Conservation (phyloP, 1,284 basidiomycete genomes). For the Melampsora larici-populina region DNA sequence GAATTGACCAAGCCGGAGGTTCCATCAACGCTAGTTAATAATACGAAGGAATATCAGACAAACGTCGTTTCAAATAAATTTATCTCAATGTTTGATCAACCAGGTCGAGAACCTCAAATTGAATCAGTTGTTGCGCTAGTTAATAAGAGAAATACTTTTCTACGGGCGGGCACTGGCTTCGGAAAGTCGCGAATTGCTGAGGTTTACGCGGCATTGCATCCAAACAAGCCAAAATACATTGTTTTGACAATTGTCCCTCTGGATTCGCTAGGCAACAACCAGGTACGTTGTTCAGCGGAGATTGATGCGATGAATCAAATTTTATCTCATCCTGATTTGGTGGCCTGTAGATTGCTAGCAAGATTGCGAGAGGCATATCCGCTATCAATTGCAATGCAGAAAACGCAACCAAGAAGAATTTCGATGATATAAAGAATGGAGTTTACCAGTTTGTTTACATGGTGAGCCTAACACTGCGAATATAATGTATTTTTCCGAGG, state of each 20-base stretch:
- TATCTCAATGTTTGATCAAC: neutral
- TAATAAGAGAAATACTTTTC: neutral
- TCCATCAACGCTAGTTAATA: neutral
- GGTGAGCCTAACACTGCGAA: too few species aligned
- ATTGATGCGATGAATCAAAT: too few species aligned
- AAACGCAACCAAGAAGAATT: neutral
- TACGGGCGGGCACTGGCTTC: slow-evolving; percentile 5
- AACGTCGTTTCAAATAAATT: neutral
- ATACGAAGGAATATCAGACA: neutral
- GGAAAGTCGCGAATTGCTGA: slow-evolving; percentile 12
- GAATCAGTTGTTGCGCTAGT: slow-evolving; percentile 5
- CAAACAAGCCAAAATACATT: neutral
- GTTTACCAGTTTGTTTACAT: slow-evolving; percentile 14
- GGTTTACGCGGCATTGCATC: neutral
- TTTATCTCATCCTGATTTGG: too few species aligned
- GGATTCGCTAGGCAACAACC: slow-evolving; percentile 15
- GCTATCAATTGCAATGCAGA: slow-evolving; percentile 11
- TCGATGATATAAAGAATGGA: neutral
- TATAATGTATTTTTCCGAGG: too few species aligned
- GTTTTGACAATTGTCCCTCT: neutral
- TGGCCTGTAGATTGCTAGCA: neutral
- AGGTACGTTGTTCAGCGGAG: neutral
- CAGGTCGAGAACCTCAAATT: neutral
- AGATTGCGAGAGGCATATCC: neutral
- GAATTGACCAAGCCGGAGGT: too few species aligned